phyloP scores from a whole-genome alignment of 208 protist genomes.

The Angomonas ambiguus region DNA sequence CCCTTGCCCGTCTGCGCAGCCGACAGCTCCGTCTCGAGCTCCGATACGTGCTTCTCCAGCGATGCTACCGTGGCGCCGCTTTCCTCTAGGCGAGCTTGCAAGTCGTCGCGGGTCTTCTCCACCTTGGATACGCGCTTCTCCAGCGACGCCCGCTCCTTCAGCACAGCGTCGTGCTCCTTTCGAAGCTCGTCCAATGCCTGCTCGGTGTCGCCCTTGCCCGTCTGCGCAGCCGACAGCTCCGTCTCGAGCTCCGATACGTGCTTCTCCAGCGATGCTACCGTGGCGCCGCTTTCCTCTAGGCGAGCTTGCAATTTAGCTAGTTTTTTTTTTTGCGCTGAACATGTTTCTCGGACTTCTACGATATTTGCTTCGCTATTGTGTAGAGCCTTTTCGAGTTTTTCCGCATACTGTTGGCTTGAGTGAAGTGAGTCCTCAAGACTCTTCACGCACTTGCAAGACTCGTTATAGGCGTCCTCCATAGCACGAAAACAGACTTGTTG shows the following conservation, averaged over 20 bases:
- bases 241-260: constrained; percentile 16
- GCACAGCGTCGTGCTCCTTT: background rate
- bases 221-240: constrained; percentile 14
- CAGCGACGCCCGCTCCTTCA: background rate
- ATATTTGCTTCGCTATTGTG: too few species aligned
- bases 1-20: too few species aligned
- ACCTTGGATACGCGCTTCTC: background rate
- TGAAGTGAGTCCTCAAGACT: too few species aligned
- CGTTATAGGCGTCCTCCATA: too few species aligned
- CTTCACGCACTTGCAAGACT: too few species aligned
- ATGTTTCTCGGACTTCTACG: too few species aligned
- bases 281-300: constrained; percentile 16
- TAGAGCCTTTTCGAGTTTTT: too few species aligned
- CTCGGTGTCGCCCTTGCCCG: background rate
- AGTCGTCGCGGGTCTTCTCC: background rate
- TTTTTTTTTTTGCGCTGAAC: too few species aligned
- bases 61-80: background rate
- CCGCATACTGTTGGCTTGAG: too few species aligned
- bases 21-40: too few species aligned
- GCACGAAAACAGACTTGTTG: too few species aligned
- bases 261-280: constrained; percentile 12
- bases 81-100: background rate
- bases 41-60: background rate
- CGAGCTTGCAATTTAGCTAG: too few species aligned
- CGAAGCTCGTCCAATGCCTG: background rate